Evolutionary conservation across 768 basidiomycete genomes (phyloP).

Genomic region (Clathrus columnatus): DNA sequence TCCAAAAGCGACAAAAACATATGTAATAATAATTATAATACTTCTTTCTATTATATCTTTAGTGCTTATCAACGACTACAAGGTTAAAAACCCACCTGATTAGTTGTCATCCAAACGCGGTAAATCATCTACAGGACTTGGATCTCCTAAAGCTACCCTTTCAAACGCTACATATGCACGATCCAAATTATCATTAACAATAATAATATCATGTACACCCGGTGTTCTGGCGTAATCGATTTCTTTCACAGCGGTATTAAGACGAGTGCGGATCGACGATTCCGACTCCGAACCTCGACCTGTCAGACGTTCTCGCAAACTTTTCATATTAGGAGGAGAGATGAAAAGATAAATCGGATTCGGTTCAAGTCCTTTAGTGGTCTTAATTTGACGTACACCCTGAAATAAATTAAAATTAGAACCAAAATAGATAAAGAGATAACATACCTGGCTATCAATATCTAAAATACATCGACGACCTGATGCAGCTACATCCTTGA

Average conservation of each 20-base stretch:
- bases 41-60: no score
- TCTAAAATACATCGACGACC: constrained; percentile 36
- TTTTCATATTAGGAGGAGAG: no score
- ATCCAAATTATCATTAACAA: constrained; percentile 38
- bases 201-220: constrained; percentile 27
- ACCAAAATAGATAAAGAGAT: not conserved
- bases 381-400: constrained; percentile 24
- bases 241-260: constrained; percentile 31
- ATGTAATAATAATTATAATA: no score
- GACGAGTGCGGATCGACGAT: no score
- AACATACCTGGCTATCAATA: constrained; percentile 36
- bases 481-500: constrained; percentile 14
- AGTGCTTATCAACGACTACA: no score
- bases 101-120: not conserved
- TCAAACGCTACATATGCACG: constrained; percentile 23
- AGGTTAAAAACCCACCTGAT: no score
- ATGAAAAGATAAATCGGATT: no score
- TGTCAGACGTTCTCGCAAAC: no score
- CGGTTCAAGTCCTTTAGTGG: constrained; percentile 34
- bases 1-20: no score
- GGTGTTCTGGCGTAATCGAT: constrained; percentile 30
- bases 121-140: constrained; percentile 6
- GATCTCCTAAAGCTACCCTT: no score
- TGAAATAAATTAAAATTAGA: not conserved
- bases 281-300: no score